Conservation (phyloP, 495 filamentous ascomycete genomes). For the Lasiosphaeris hirsuta region DNA sequence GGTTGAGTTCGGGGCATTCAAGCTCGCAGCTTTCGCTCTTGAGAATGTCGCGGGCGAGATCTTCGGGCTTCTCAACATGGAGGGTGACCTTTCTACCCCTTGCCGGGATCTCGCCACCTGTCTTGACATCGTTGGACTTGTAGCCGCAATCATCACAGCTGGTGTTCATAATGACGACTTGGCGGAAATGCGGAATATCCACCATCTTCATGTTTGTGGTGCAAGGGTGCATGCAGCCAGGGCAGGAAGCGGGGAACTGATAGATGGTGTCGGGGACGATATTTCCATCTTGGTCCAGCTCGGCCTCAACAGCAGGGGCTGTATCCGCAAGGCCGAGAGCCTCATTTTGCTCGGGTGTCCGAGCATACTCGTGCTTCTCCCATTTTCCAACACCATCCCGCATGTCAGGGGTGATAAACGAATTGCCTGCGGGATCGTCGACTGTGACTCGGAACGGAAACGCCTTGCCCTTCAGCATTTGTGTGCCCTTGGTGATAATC, state of each 20-base stretch:
- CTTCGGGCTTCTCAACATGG: constrained; percentile 64
- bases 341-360: constrained; percentile 81
- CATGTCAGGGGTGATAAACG: constrained; percentile 86
- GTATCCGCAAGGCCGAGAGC: constrained; percentile 62
- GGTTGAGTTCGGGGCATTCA: constrained; percentile 76
- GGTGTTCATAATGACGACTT: constrained; percentile 88
- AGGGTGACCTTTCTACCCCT: constrained; percentile 83
- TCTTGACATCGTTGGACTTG: constrained; percentile 91
- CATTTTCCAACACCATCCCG: constrained; percentile 76
- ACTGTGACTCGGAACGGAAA: constrained; percentile 86
- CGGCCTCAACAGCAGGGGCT: constrained; percentile 18
- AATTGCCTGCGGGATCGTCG: constrained; percentile 95
- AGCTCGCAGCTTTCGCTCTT: constrained; percentile 92
- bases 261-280: constrained; percentile 89
- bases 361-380: constrained; percentile 71
- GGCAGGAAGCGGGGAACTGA: constrained; percentile 83
- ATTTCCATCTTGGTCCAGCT: constrained; percentile 58
- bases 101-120: constrained; percentile 85
- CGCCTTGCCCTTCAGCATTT: constrained; percentile 67
- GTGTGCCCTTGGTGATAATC: constrained; percentile 64
- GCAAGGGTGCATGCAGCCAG: constrained; percentile 79
- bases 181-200: constrained; percentile 93
- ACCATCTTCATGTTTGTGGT: constrained; percentile 93
- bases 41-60: constrained; percentile 87
- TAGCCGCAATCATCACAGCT: constrained; percentile 90